Percentiles rank a stretch among this genome's conserved stretches.
phyloP scores from a whole-genome alignment of 192 early-diverging fungal species.

The Backusella macrospora region DNA sequence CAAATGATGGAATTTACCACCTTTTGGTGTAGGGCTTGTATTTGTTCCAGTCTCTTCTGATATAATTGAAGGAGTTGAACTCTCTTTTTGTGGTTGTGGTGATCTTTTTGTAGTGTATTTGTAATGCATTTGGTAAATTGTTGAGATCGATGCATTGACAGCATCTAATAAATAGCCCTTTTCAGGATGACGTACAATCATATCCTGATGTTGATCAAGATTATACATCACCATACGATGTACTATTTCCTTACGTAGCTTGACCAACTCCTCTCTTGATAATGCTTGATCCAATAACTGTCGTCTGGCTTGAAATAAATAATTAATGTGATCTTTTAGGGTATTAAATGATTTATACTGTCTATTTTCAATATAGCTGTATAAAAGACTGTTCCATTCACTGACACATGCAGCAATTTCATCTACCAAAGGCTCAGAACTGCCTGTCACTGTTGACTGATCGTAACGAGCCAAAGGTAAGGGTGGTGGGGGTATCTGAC shows the following conservation, averaged over 20 bases:
- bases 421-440: conserved; percentile 63
- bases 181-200: conserved; percentile 64
- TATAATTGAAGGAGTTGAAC: background rate
- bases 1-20: conserved; percentile 51
- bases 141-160: conserved; percentile 56
- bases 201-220: conserved; percentile 51
- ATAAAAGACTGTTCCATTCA: conserved; percentile 61
- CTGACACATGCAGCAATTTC: conserved; percentile 65
- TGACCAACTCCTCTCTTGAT: conserved; percentile 58
- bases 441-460: conserved; percentile 56
- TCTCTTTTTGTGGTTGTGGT: background rate
- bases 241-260: conserved; percentile 56
- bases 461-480: conserved; percentile 46
- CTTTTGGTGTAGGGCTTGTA: conserved; percentile 11
- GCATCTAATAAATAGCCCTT: conserved; percentile 59
- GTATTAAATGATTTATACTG: conserved; percentile 56
- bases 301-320: conserved; percentile 60
- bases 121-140: conserved; percentile 60
- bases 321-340: conserved; percentile 59
- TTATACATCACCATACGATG: conserved; percentile 59
- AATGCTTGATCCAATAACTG: conserved; percentile 63
- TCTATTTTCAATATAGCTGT: conserved; percentile 53
- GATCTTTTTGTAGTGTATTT: conserved; percentile 23
- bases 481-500: conserved; percentile 35
- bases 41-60: background rate